Evolutionary conservation across 306 rosid genomes (phyloP).

Genomic region (Corylus avellana): DNA sequence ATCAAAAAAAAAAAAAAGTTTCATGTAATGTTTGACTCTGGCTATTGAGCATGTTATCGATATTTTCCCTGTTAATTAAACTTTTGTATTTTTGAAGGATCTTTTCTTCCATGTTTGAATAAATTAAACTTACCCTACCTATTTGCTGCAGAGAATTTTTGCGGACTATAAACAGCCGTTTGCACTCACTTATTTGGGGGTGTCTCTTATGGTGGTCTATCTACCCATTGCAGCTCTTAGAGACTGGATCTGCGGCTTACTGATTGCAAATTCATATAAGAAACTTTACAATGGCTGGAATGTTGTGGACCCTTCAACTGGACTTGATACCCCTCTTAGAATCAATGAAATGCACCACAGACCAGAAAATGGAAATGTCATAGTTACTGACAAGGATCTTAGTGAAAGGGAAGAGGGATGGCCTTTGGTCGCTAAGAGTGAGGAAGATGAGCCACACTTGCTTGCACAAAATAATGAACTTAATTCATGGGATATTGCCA

Average conservation of each 20-base stretch:
- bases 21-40: not conserved
- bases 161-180: conserved; percentile 66
- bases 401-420: conserved; percentile 58
- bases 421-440: conserved; percentile 29
- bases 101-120: not conserved
- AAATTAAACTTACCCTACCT: conserved; percentile 13
- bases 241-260: conserved; percentile 44
- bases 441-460: conserved; percentile 35
- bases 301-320: conserved; percentile 23
- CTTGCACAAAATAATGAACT: conserved; percentile 31
- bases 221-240: conserved; percentile 57
- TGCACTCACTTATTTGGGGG: conserved; percentile 67
- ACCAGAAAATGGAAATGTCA: conserved; percentile 25
- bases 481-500: conserved; percentile 57
- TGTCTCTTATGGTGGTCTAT: conserved; percentile 60
- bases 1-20: not conserved
- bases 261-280: conserved; percentile 20
- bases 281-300: conserved; percentile 23
- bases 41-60: not conserved
- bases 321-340: conserved; percentile 35
- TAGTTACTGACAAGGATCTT: conserved; percentile 45
- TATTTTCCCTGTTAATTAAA: not conserved
- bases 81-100: not conserved
- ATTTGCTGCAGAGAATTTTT: conserved; percentile 68
- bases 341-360: conserved; percentile 27